phyloP scores from a whole-genome alignment of 2,329 filamentous ascomycete species.

The Colletotrichum sp. region DNA sequence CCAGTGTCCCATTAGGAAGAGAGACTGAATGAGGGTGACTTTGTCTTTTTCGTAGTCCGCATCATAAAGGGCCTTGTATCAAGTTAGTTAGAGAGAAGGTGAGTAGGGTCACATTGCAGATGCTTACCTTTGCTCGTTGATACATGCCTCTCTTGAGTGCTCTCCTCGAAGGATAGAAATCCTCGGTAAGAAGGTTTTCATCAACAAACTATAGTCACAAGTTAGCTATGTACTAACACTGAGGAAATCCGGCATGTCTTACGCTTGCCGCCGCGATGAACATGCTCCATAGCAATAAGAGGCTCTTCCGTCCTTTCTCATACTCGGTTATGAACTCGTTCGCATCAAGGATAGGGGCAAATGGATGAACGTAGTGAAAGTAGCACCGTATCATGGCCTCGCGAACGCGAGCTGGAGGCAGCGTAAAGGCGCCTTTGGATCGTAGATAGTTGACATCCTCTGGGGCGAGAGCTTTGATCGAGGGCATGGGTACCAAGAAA shows the following conservation, averaged over 20 bases:
- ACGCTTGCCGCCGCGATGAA: slow-evolving; percentile 33
- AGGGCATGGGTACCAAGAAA: slow-evolving; percentile 8
- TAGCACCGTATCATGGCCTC: slow-evolving; percentile 24
- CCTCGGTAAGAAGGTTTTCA: background rate
- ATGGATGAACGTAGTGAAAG: slow-evolving; percentile 29
- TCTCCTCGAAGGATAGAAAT: slow-evolving; percentile 30
- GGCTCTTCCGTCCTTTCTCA: slow-evolving; percentile 7
- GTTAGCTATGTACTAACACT: background rate
- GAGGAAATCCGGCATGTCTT: slow-evolving; percentile 14
- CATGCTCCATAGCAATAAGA: slow-evolving; percentile 33
- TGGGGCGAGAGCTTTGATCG: slow-evolving; percentile 2
- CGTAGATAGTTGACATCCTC: slow-evolving; percentile 16
- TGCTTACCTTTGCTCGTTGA: slow-evolving; percentile 36
- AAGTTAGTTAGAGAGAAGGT: background rate
- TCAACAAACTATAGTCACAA: background rate
- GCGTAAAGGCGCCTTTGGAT: slow-evolving; percentile 22
- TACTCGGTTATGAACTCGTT: slow-evolving; percentile 22
- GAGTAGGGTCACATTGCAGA: background rate
- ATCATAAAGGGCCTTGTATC: background rate
- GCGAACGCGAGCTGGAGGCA: slow-evolving; percentile 14
- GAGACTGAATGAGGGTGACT: slow-evolving; percentile 43
- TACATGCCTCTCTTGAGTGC: slow-evolving; percentile 40
- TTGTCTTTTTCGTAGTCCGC: slow-evolving; percentile 41
- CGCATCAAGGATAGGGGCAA: slow-evolving; percentile 26
- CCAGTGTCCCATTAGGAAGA: slow-evolving; percentile 46